These are phyloP conservation scores for Aspergillus fijiensis DNA, from an alignment of 2,329 filamentous ascomycete genomes.

Conservation along the genomic window DNA sequence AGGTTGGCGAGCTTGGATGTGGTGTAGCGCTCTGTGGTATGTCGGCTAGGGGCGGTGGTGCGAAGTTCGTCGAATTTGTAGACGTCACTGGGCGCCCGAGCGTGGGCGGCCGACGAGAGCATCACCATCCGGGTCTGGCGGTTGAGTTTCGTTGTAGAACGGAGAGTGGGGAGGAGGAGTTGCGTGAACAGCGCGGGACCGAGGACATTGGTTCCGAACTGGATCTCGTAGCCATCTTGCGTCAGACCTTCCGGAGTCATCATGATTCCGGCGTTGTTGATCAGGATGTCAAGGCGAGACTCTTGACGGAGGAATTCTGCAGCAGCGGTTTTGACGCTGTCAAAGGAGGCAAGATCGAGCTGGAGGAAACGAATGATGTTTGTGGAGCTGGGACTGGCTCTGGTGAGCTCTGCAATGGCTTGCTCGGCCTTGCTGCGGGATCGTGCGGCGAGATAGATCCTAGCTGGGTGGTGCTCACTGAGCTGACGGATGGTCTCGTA, in stretches of 20 bases:
- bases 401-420: conserved; percentile 7
- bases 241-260: conserved; percentile 23
- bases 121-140: conserved; percentile 24
- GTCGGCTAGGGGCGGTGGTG: conserved; percentile 7
- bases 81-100: conserved; percentile 16
- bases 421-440: conserved; percentile 7
- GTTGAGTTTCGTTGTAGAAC: conserved; percentile 12
- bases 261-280: conserved; percentile 35
- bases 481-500: conserved; percentile 41
- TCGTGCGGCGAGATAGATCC: conserved; percentile 13
- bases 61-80: conserved; percentile 21
- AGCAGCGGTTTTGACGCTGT: conserved; percentile 14
- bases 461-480: conserved; percentile 5
- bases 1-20: conserved; percentile 22
- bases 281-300: conserved; percentile 28
- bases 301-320: conserved; percentile 8
- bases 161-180: conserved; percentile 24
- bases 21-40: conserved; percentile 17
- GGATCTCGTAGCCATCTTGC: conserved; percentile 31
- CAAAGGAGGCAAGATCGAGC: conserved; percentile 18
- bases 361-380: conserved; percentile 6
- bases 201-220: conserved; percentile 33
- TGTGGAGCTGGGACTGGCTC: background rate
- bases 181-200: conserved; percentile 29
- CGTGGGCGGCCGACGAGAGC: conserved; percentile 21